Base-by-base conservation (phyloP, 1,284 basidiomycete species). In the Boletus semigastroideus region DNA sequence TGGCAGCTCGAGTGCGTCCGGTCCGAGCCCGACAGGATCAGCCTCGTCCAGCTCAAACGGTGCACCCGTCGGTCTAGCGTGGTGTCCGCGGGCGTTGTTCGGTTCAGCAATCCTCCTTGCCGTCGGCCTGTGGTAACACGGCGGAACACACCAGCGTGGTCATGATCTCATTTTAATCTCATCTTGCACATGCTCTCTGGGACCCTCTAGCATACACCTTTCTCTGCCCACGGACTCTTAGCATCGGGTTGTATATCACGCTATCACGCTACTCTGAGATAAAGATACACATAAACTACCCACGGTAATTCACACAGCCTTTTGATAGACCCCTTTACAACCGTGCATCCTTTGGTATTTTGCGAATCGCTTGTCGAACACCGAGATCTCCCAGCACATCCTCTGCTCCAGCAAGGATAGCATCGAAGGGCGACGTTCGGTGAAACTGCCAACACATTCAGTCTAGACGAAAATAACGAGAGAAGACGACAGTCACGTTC, bases 371-470 rank as follows among this genome's bases (percentile, higher is more conserved):
- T 60, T 86, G 83, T n/a, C 84, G 74, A 37, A 86, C 83, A 34
- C 84, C 84, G 22, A 86, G 71, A 57, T 86, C 84, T 8, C 78
- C 82, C 19, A 86, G 57, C 1, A 86, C 84, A 59, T 86, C 84
- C 62, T 86, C 84, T 12, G 82, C 80, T 16, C 84, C 83, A 42
- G 80, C 83, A 30, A 86, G 74, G 60, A 86, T 74, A 10, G 71
- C 69, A 41, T 73, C 71, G 44, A 73, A 73, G 3, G 70, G 72
- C 2, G 70, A 71, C 1, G 70, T 73, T 33, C 71, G 70, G 48
- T 74, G 73, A 46, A 69, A 74, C 71, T 73, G 53, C 30, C 10
- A 1, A 46, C 31, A 14, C 28, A 17, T 48, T 36, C 46, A n/a
- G 1, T 40, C 10, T 20, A 31, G n/a, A 3, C n/a, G 3, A 16